Conservation (phyloP, 1,284 basidiomycete species). For the Ustilago trichophora region DNA sequence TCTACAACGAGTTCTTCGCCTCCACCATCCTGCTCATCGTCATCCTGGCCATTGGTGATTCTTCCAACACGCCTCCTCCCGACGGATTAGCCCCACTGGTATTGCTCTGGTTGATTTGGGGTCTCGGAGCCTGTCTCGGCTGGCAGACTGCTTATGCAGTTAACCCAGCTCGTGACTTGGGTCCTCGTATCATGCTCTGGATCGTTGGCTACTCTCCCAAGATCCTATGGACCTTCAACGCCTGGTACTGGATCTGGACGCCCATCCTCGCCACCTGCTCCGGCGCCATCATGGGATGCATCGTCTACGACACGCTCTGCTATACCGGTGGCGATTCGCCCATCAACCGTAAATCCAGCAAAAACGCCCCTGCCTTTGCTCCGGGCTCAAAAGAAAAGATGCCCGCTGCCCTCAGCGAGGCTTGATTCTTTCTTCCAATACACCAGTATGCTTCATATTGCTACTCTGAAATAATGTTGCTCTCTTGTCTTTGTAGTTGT, state of each 20-base stretch:
- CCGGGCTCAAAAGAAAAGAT: slow-evolving; percentile 38
- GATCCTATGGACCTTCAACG: slow-evolving; percentile 68
- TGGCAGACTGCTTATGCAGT: slow-evolving; percentile 74
- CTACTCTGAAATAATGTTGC: no score
- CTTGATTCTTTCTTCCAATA: slow-evolving; percentile 12
- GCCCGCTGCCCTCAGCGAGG: slow-evolving; percentile 38
- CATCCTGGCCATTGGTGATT: slow-evolving; percentile 45
- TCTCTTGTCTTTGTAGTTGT: slow-evolving; percentile 10
- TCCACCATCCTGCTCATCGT: slow-evolving; percentile 54
- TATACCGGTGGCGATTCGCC: slow-evolving; percentile 66
- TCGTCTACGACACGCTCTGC: slow-evolving; percentile 66
- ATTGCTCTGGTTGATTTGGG: slow-evolving; percentile 72
- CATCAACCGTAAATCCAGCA: slow-evolving; percentile 46
- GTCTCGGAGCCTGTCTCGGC: slow-evolving; percentile 72
- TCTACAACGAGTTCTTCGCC: slow-evolving; percentile 57
- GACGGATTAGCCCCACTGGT: slow-evolving; percentile 71
- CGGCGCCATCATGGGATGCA: slow-evolving; percentile 65
- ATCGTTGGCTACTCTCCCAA: slow-evolving; percentile 73
- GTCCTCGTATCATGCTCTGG: slow-evolving; percentile 73
- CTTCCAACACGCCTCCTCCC: slow-evolving; percentile 70
- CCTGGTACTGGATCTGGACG: slow-evolving; percentile 83
- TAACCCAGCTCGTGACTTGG: slow-evolving; percentile 76
- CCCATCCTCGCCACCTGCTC: slow-evolving; percentile 66
- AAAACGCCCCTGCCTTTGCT: not conserved
- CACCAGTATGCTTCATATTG: no score